Evolutionary conservation across 257 asterid species (phyloP).

Genomic region (Craterostigma plantagineum): DNA sequence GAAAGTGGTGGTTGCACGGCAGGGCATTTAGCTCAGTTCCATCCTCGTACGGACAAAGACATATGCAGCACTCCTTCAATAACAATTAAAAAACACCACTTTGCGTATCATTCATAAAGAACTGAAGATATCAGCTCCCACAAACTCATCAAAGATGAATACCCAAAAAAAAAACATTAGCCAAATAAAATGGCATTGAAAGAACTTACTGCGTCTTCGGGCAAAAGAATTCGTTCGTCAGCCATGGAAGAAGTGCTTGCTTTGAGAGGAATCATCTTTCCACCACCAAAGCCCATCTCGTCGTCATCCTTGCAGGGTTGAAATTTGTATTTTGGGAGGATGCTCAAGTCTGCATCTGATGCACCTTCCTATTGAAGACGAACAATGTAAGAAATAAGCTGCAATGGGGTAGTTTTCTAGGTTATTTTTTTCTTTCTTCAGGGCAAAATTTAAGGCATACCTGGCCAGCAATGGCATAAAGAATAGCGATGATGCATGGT

Average conservation of each 20-base stretch:
- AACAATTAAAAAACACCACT: too few species aligned
- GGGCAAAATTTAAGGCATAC: slow-evolving; percentile 13
- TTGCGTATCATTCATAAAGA: too few species aligned
- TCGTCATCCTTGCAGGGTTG: slow-evolving; percentile 47
- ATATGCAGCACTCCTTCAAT: slow-evolving; percentile 86
- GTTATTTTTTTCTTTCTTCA: too few species aligned
- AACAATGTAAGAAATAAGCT: neutral
- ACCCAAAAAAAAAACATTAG: too few species aligned
- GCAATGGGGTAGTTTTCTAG: too few species aligned
- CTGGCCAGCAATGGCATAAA: slow-evolving; percentile 98
- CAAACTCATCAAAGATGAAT: too few species aligned
- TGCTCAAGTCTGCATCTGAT: slow-evolving; percentile 76
- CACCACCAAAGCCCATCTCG: slow-evolving; percentile 33
- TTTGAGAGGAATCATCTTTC: slow-evolving; percentile 70
- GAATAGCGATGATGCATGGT: slow-evolving; percentile 95
- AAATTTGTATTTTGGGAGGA: slow-evolving; percentile 68
- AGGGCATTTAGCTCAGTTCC: slow-evolving; percentile 68
- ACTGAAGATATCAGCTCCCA: too few species aligned
- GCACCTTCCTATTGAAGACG: slow-evolving; percentile 69
- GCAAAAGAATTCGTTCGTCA: slow-evolving; percentile 49
- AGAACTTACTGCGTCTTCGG: slow-evolving; percentile 86
- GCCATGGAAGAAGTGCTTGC: slow-evolving; percentile 44
- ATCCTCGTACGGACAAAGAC: slow-evolving; percentile 70
- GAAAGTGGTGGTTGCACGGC: slow-evolving; percentile 79
- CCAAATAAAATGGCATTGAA: too few species aligned